Evolutionary conservation across 2,329 filamentous ascomycete genomes (phyloP).

Genomic region (Cladosporium phlei): DNA sequence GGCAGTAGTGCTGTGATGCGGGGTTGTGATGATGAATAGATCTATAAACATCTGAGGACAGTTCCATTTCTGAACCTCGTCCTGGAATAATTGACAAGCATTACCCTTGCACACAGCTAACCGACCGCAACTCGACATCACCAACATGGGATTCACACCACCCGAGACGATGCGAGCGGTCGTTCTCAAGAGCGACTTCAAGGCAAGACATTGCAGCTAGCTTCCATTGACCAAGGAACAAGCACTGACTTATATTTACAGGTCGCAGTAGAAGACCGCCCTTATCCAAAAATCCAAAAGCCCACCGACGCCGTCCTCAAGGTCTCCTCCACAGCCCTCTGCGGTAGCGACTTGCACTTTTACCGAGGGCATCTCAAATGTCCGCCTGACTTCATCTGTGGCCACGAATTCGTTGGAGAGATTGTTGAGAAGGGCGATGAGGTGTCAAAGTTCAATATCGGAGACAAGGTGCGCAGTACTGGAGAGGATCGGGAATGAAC

Average conservation of each 20-base stretch:
- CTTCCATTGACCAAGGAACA: too few relatives aligned
- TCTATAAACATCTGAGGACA: too few relatives aligned
- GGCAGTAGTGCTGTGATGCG: too few relatives aligned
- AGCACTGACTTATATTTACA: not conserved
- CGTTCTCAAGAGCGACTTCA: slow-evolving; percentile 73
- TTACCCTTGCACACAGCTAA: not conserved
- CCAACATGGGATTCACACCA: slow-evolving; percentile 12
- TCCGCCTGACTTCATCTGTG: slow-evolving; percentile 58
- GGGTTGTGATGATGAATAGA: too few relatives aligned
- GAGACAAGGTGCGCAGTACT: slow-evolving; percentile 49
- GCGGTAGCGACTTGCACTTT: slow-evolving; percentile 83
- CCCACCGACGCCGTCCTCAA: slow-evolving; percentile 75
- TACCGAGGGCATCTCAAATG: slow-evolving; percentile 77
- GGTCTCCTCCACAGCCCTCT: slow-evolving; percentile 76
- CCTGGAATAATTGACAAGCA: not conserved
- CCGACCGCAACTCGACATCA: not conserved
- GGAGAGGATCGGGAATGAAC: not conserved
- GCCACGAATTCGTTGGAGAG: slow-evolving; percentile 81
- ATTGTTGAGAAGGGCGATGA: slow-evolving; percentile 63
- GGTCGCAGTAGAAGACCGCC: slow-evolving; percentile 64
- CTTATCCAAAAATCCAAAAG: slow-evolving; percentile 68
- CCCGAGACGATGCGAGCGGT: slow-evolving; percentile 74
- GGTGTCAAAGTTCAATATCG: slow-evolving; percentile 65
- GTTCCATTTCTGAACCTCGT: too few relatives aligned
- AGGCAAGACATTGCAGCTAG: slow-evolving; percentile 35